Evolutionary conservation across 441 rosid species (phyloP).

Genomic region (Brassica balearica): DNA sequence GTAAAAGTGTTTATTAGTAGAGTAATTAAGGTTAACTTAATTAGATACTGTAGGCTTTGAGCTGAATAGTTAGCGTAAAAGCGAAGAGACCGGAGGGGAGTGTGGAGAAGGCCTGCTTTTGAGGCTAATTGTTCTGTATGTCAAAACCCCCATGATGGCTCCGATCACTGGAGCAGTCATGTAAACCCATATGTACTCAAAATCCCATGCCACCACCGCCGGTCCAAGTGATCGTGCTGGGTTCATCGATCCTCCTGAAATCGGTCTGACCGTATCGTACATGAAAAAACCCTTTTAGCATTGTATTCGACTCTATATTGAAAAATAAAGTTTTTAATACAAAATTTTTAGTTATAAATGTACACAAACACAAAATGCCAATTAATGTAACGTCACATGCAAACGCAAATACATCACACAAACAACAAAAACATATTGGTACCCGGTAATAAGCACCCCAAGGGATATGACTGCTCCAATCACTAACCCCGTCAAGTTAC

Average conservation of each 20-base stretch:
- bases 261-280: conserved; percentile 55
- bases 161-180: conserved; percentile 69
- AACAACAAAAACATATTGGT: neutral
- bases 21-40: conserved; percentile 11
- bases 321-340: too few relatives aligned
- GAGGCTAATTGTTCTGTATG: conserved; percentile 53
- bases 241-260: conserved; percentile 89
- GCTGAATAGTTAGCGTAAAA: conserved; percentile 27
- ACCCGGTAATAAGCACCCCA: conserved; percentile 84
- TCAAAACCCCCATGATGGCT: conserved; percentile 62
- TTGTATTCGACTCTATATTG: neutral
- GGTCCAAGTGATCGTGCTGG: conserved; percentile 94
- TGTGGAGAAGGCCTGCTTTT: conserved; percentile 49
- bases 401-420: neutral
- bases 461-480: conserved; percentile 74
- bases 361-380: too few relatives aligned
- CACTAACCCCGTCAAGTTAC: conserved; percentile 64
- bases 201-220: conserved; percentile 73
- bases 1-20: conserved; percentile 3
- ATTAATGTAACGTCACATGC: neutral
- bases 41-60: conserved; percentile 15
- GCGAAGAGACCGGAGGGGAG: conserved; percentile 39
- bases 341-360: too few relatives aligned
- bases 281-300: neutral
- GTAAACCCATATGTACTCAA: conserved; percentile 76